Evolutionary conservation across 2,329 filamentous ascomycete genomes (phyloP).

Genomic region (Fusarium camptoceras): DNA sequence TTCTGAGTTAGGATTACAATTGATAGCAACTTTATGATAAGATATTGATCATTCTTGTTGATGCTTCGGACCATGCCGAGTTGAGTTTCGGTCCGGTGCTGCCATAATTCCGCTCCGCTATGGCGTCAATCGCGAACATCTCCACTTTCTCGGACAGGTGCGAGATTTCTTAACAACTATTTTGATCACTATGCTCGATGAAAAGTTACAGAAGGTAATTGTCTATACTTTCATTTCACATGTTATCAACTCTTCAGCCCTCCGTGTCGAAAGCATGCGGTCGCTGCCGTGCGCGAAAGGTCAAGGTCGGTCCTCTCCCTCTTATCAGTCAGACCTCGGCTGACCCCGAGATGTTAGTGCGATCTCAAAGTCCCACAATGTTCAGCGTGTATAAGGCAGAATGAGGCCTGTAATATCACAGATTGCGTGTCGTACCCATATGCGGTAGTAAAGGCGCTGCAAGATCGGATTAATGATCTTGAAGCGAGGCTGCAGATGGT

Average conservation of each 20-base stretch:
- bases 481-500: not conserved
- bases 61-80: not conserved
- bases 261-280: constrained; percentile 2
- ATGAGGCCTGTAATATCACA: not conserved
- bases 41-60: not conserved
- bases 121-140: not conserved
- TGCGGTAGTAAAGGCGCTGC: fast-evolving
- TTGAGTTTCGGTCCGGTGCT: not conserved
- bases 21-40: not conserved
- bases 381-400: not conserved
- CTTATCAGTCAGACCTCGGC: not conserved
- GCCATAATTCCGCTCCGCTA: constrained; percentile 1
- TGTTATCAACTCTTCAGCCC: not conserved
- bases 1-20: fast-evolving
- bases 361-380: constrained; percentile 9
- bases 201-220: fast-evolving
- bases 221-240: fast-evolving
- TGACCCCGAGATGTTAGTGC: constrained; percentile 1
- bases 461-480: constrained; percentile 1
- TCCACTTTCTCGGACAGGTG: not conserved
- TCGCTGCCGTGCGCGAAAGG: constrained; percentile 6
- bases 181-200: fast-evolving
- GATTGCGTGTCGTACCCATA: not conserved
- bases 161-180: constrained; percentile 5
- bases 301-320: not conserved